Conservation (phyloP, 1,284 basidiomycete species). For the Heterobasidion irregulare region DNA sequence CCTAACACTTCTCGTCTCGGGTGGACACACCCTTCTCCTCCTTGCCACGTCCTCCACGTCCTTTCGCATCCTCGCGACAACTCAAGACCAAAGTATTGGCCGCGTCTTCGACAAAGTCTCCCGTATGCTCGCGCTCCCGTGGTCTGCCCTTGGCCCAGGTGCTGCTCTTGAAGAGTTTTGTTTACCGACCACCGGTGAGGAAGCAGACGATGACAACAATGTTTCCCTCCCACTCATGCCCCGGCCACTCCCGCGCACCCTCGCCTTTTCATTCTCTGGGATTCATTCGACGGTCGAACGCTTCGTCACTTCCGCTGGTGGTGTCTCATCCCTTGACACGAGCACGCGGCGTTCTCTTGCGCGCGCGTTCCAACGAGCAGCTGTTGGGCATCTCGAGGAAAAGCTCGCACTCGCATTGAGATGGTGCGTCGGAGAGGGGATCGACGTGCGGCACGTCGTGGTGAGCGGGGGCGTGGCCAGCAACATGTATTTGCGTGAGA, state of each 20-base stretch:
- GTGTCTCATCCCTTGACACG: slow-evolving; percentile 26
- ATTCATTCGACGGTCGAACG: slow-evolving; percentile 60
- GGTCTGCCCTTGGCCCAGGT: slow-evolving; percentile 57
- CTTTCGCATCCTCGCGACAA: slow-evolving; percentile 72
- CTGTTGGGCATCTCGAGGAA: slow-evolving; percentile 64
- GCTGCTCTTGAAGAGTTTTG: slow-evolving; percentile 73
- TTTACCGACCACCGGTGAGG: slow-evolving; percentile 12
- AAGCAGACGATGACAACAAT: neutral
- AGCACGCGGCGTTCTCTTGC: slow-evolving; percentile 42
- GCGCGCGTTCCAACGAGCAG: slow-evolving; percentile 65
- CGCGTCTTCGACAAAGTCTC: slow-evolving; percentile 77
- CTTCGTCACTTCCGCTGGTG: slow-evolving; percentile 31
- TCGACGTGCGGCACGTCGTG: slow-evolving; percentile 52
- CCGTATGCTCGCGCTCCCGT: slow-evolving; percentile 56
- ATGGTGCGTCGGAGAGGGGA: slow-evolving; percentile 31
- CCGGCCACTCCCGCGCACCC: slow-evolving; percentile 40
- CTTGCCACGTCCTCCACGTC: slow-evolving; percentile 51
- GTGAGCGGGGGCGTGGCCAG: slow-evolving; percentile 90
- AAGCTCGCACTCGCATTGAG: slow-evolving; percentile 61
- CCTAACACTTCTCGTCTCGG: slow-evolving; percentile 80
- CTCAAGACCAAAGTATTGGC: slow-evolving; percentile 72
- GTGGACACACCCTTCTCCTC: slow-evolving; percentile 86
- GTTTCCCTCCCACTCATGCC: neutral
- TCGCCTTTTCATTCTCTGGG: slow-evolving; percentile 74
- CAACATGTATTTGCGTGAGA: slow-evolving; percentile 59